Percentiles rank a stretch among this genome's conserved stretches.
Evolutionary conservation across 1,284 basidiomycete genomes (phyloP).

Genomic region (Coniophora puteana): DNA sequence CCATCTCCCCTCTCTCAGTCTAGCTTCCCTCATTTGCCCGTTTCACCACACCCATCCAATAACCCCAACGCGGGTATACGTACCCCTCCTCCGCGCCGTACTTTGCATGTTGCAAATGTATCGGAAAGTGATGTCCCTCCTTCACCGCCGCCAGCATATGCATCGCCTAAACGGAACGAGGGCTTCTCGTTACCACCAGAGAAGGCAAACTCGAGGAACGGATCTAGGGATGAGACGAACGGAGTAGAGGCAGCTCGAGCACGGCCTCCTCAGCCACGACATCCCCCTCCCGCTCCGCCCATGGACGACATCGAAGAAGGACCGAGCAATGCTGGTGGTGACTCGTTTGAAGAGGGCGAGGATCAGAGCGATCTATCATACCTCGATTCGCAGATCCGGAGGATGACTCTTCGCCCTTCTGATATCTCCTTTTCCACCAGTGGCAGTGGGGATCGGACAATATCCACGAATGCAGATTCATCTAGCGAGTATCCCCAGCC

Average conservation of each 20-base stretch:
- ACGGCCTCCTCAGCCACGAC: constrained; percentile 13
- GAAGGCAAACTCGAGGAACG: constrained; percentile 7
- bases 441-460: constrained; percentile 26
- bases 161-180: constrained; percentile 15
- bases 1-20: constrained; percentile 18
- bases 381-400: no score
- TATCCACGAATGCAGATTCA: constrained; percentile 12
- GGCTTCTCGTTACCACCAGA: constrained; percentile 6
- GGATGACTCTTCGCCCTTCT: background rate
- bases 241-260: background rate
- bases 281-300: constrained; percentile 17
- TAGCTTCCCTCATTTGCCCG: constrained; percentile 36
- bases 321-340: no score
- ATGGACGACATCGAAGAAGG: constrained; percentile 3
- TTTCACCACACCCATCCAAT: constrained; percentile 1
- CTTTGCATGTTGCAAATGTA: constrained; percentile 37
- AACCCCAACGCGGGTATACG: no score
- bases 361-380: no score
- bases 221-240: constrained; percentile 23
- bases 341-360: no score
- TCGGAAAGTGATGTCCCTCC: constrained; percentile 21
- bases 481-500: constrained; percentile 12
- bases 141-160: constrained; percentile 45
- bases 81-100: constrained; percentile 32
- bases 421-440: constrained; percentile 20